These are phyloP conservation scores for Kwoniella pini DNA, from an alignment of 768 basidiomycete genomes.

Conservation along the genomic window DNA sequence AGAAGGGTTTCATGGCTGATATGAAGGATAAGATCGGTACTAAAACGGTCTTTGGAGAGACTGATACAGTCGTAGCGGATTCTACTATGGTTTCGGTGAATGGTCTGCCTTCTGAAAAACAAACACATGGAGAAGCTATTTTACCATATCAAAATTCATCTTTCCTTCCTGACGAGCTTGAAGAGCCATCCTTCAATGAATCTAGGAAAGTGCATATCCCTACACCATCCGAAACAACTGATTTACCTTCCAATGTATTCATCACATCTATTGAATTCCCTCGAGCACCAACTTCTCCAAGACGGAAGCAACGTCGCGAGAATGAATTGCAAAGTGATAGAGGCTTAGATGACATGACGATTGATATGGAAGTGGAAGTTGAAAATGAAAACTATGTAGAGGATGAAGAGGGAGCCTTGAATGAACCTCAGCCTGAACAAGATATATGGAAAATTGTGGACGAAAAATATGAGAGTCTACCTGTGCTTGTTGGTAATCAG, in stretches of 20 bases:
- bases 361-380: neutral
- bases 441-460: slow-evolving; percentile 16
- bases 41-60: slow-evolving; percentile 27
- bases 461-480: slow-evolving; percentile 7
- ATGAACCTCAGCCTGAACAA: neutral
- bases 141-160: slow-evolving; percentile 2
- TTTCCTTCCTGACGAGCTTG: neutral
- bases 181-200: neutral
- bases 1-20: slow-evolving; percentile 42
- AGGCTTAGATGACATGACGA: neutral
- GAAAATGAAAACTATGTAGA: no score
- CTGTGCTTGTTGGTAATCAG: neutral
- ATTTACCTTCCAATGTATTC: slow-evolving; percentile 29
- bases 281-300: slow-evolving; percentile 6
- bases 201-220: neutral
- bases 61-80: no score
- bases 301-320: neutral
- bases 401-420: slow-evolving; percentile 24
- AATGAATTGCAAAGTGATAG: neutral
- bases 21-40: slow-evolving; percentile 29
- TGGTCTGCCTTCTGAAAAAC: no score
- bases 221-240: slow-evolving; percentile 28
- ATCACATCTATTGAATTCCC: slow-evolving; percentile 25
- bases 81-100: no score
- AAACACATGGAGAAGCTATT: neutral